A percentile compares a stretch with the other conserved stretches of the same genome.
These are phyloP conservation scores for Hibiscus mutabilis DNA, from an alignment of 345 rosid genomes.

Conservation along the genomic window DNA sequence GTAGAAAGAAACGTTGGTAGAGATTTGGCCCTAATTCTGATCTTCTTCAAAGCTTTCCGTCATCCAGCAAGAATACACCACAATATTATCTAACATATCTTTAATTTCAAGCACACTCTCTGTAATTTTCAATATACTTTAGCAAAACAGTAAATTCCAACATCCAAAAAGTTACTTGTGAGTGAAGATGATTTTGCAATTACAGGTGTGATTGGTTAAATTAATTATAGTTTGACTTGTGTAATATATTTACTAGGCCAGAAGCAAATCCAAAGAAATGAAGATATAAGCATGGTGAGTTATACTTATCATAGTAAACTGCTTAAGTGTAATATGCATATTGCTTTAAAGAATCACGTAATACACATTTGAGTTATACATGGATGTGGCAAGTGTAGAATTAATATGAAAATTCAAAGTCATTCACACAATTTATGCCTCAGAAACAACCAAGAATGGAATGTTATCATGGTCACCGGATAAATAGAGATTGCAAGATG, in stretches of 20 bases:
- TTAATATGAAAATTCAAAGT: neutral
- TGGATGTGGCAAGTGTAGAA: neutral
- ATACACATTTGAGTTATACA: neutral
- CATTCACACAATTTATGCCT: neutral
- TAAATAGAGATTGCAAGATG: neutral
- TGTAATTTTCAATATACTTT: neutral
- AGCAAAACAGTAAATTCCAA: constrained; percentile 1
- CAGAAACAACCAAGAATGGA: neutral
- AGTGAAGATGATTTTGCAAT: neutral
- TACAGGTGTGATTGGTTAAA: neutral
- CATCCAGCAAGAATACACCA: neutral
- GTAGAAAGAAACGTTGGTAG: neutral
- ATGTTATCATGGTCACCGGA: neutral
- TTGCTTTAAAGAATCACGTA: neutral
- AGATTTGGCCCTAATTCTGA: neutral
- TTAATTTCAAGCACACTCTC: neutral
- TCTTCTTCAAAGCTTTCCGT: neutral
- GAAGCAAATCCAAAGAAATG: neutral
- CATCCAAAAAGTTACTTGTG: neutral
- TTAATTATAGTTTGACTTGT: neutral
- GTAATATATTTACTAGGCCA: neutral
- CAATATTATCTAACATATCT: neutral
- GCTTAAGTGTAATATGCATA: neutral
- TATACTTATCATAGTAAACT: neutral
- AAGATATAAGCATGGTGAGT: neutral